Base-by-base conservation (phyloP, 768 basidiomycete species). In the Asterophora lycoperdoides region DNA sequence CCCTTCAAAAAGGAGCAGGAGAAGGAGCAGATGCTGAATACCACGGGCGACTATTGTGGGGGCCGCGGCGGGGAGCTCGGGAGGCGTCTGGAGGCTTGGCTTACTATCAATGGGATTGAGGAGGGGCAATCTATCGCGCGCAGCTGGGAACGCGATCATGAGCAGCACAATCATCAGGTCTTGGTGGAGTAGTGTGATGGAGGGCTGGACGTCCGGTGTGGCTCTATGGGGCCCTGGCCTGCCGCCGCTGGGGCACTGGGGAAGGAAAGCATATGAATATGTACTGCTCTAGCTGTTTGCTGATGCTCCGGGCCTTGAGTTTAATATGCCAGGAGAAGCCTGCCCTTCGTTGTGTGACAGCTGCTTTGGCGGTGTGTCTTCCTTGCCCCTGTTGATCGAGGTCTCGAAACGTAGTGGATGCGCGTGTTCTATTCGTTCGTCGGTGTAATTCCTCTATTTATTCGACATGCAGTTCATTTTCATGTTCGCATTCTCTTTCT, bases 31-130 rank as follows among this genome's bases (percentile, higher is more conserved):
- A 79, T 81, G 71, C 65, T 90, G 61, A 76, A 82, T 49, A 80
- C 74, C 44, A 83, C 79, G 32, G 87, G 88, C 0, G 88, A 89
- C 62, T 77, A 83, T 20, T 88, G 87, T 64, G 88, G 87, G 33
- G 88, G 87, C 30, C 74, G 84, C 14, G 88, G 88, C 0, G 86
- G 86, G 8, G 88, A 89, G 69, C 68, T 90, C 6, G 87, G 88
- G 34, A 67, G 84, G 44, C 66, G 88, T 47, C 66, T 90, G 46
- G 88, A 90, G 65, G 86, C 83, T 35, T 86, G 86, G 83, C 68
- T 89, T 56, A 77, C 73, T 6, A 73, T 75, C 4, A 71, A 63
- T 53, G 73, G 68, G 29, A 62, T 63, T 19, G 62, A 60, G 37
- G 59, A 60, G 14, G 60, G 52, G 10, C 51, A 42, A 23, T 44